Conservation (phyloP, 225 moss, liverwort and hornwort species). For the Bryum argenteum region DNA sequence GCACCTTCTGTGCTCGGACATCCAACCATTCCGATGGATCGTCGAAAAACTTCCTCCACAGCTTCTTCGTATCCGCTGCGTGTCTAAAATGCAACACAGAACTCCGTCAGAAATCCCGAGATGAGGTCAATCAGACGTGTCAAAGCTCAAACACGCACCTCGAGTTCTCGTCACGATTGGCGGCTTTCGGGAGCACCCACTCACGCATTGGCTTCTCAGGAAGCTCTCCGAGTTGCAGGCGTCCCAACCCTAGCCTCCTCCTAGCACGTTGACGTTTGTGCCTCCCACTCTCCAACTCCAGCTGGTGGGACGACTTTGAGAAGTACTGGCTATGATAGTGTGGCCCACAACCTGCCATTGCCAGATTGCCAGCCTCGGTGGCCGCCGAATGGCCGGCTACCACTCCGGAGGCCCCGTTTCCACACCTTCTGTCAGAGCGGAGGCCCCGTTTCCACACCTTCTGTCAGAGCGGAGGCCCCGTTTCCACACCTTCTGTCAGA, state of each 20-base stretch:
- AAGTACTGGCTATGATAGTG: too few species aligned
- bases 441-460: too few species aligned
- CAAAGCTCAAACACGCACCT: slow-evolving; percentile 33
- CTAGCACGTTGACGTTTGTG: background rate
- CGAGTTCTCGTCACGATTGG: slow-evolving; percentile 30
- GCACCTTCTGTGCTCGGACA: slow-evolving; percentile 51
- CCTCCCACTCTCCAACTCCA: background rate
- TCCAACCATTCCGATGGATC: slow-evolving; percentile 52
- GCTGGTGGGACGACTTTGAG: too few species aligned
- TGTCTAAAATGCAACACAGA: slow-evolving; percentile 19
- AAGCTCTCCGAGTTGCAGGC: slow-evolving; percentile 55
- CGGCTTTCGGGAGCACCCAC: slow-evolving; percentile 52
- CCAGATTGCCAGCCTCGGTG: too few species aligned
- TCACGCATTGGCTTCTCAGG: slow-evolving; percentile 24
- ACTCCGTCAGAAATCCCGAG: slow-evolving; percentile 10
- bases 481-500: too few species aligned
- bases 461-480: too few species aligned
- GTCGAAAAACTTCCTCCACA: slow-evolving; percentile 52
- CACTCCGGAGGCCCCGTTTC: too few species aligned
- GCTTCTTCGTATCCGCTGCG: slow-evolving; percentile 39
- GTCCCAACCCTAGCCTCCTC: slow-evolving; percentile 52
- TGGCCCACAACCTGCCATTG: too few species aligned
- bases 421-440: too few species aligned
- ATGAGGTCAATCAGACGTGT: background rate
- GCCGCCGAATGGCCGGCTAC: too few species aligned